Base-by-base conservation (phyloP, 805 yeast species). In the Candida loeiensis region DNA sequence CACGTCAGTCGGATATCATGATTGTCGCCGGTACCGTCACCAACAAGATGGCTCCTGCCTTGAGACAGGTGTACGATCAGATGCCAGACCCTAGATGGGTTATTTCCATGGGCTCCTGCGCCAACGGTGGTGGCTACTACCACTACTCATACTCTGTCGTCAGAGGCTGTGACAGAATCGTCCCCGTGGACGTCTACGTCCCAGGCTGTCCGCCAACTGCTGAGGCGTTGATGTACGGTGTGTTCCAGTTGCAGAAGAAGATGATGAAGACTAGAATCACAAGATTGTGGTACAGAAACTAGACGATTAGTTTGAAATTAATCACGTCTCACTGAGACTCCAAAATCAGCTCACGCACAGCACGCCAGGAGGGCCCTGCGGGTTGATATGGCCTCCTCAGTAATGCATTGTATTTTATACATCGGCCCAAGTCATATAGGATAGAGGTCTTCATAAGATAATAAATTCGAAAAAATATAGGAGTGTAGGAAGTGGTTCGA, bases 1-100 rank as follows among this genome's bases (percentile, higher is more conserved):
- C 95, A 39, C 83, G 95, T 68, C 95, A 86, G 64, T 80, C 93
- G 4, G 95, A 86, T 74, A 82, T 86, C 49, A 85, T 86, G 85
- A 86, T 86, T 66, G 93, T 87, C 42, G 95, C 95, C 2, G 95
- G 95, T 30, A 86, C 95, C 2, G 77, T 86, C 50, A 86, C 95
- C 47, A 86, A 86, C 63, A 86, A 86, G 69, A 86, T 86, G 95
- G 95, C 95, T 2, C 95, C 95, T 29, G 93, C 93, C 18, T 72
- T 86, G 62, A 82, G 95, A 71, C 93, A 85, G 69, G 95, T 86
- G 24, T 86, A 87, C 64, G 95, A 86, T 64, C 95, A 86, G 67
- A 87, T 87, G 95, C 88, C 95, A 25, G 93, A 84, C 53, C 95
- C 95, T 34, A 80, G 90, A 67, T 86, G 95, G 95, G 95, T 87